Conservation (phyloP, 495 filamentous ascomycete species). For the Trichoderma asperelloides region DNA sequence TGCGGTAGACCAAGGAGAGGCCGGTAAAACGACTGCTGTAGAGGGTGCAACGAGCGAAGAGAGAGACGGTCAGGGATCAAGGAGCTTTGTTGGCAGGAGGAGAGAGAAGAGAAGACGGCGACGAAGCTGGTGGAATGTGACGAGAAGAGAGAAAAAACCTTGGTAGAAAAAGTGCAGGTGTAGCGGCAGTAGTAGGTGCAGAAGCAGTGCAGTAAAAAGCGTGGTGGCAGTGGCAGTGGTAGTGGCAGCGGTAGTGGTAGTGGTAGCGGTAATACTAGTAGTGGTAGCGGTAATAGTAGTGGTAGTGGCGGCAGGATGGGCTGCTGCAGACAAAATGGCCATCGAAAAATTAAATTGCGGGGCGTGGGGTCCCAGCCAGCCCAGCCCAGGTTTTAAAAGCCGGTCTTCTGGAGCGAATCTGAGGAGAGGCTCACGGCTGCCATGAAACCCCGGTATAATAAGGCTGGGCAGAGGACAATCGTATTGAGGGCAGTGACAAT, state of each 20-base stretch:
- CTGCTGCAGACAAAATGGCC: neutral
- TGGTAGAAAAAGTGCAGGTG: neutral
- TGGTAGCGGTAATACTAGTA: too few relatives aligned
- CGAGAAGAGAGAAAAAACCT: conserved; percentile 11
- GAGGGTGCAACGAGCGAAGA: neutral
- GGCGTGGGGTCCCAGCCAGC: neutral
- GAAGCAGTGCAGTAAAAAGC: neutral
- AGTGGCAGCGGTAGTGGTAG: neutral
- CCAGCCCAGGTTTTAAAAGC: neutral
- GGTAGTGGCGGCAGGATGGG: neutral
- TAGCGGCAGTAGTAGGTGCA: neutral
- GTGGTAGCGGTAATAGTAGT: too few relatives aligned
- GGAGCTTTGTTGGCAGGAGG: neutral
- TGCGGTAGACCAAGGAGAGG: neutral
- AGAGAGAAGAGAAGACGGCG: neutral
- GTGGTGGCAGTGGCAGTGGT: too few relatives aligned
- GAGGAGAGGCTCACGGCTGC: neutral
- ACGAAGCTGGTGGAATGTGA: conserved; percentile 6
- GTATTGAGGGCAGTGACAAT: neutral
- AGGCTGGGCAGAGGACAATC: neutral
- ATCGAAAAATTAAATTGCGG: neutral
- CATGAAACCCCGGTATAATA: neutral
- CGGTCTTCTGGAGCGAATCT: neutral
- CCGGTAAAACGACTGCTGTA: conserved; percentile 3
- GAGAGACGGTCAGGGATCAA: neutral